Evolutionary conservation across 768 basidiomycete species (phyloP), one percentile per base, ranked within the genome.

Genomic region (Russula dissimulans): DNA sequence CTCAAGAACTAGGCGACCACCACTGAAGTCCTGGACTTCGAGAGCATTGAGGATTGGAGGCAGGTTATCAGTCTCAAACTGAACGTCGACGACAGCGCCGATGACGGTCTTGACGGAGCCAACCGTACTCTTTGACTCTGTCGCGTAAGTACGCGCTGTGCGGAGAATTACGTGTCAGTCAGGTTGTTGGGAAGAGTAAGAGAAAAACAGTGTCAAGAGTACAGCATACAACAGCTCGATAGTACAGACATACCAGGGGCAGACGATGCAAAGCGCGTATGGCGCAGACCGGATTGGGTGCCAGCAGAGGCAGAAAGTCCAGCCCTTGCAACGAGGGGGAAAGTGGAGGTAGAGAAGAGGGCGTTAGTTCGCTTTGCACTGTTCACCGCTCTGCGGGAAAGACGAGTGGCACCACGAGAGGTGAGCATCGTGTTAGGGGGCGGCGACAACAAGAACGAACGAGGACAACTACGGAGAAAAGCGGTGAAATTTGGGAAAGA

Each of bases 81-180:
- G 93, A 68, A 99, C 97, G 74, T 99, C 97, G 71, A 99, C 97
- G 78, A 99, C 97, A 77, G 97, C 95, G 89, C 97, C 97, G 76
- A 99, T 99, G 81, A 99, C 95, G 68, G 93, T 95, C 82, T 97
- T 97, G 71, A 97, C 90, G 48, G 82, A 77, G 68, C 95, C 95
- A 68, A 81, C 76, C 56, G 80, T 73, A 66, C 69, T 75, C 78
- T 84, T 87, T 61, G 89, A 82, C 74, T 95, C 93, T 57, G 94
- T 94, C 65, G 95, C 95, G 81, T 95, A 95, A 52, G 85, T 77
- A 72, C 94, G 94, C 65, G 80, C 87, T 86, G 68, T n/a, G 38
- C 52, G 62, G 67, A 61, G 64, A 68, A 70, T 65, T 66, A 67
- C 60, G 62, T 53, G 57, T 62, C 66, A 64, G 53, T 59, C 56